phyloP scores from a whole-genome alignment of 768 basidiomycete species.

The Tulasnella sp. region DNA sequence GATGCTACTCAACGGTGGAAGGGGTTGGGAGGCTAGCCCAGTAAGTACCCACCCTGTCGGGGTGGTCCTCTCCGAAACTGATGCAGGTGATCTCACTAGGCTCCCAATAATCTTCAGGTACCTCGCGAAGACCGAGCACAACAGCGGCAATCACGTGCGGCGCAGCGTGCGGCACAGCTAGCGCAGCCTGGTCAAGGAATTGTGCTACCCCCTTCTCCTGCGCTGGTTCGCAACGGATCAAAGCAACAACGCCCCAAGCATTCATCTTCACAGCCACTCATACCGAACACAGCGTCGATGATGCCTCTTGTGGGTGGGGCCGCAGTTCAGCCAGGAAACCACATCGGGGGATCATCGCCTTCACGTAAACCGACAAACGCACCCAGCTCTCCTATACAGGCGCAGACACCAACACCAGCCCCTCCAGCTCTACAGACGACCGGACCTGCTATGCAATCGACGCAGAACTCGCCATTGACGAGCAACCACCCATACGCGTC shows the following conservation, averaged over 20 bases:
- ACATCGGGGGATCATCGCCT: background rate
- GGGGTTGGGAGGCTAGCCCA: conserved; percentile 72
- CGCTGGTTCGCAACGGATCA: conserved; percentile 21
- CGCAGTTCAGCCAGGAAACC: background rate
- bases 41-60: background rate
- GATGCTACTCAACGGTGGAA: conserved; percentile 86
- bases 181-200: conserved; percentile 8
- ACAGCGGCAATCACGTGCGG: conserved; percentile 4
- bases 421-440: background rate
- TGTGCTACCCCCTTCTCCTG: conserved; percentile 21
- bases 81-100: background rate
- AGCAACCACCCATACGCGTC: conserved; percentile 10
- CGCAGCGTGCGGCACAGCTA: conserved; percentile 7
- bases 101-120: conserved; percentile 21
- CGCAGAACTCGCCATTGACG: background rate
- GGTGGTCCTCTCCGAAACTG: background rate
- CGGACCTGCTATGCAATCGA: background rate
- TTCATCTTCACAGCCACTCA: background rate
- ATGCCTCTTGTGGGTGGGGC: background rate
- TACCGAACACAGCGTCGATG: background rate
- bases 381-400: background rate
- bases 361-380: background rate
- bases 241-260: conserved; percentile 21
- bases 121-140: conserved; percentile 21
- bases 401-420: background rate